Percentiles rank a stretch among this genome's conserved stretches.
Conservation (phyloP, 2,329 filamentous ascomycete genomes). For the Exophiala calicioides region DNA sequence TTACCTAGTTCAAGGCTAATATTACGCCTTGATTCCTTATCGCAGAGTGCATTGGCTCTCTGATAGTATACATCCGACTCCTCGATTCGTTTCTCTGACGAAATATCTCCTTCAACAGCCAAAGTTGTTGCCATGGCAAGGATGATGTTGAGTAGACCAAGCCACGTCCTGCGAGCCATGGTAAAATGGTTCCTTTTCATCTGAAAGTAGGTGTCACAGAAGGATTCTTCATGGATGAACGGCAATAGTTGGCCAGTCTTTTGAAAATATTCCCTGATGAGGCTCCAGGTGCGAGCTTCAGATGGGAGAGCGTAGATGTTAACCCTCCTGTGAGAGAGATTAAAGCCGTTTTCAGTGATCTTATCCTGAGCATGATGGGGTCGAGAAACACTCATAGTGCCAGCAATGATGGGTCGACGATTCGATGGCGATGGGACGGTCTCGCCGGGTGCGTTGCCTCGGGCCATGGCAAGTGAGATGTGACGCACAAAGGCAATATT, state of each 20-base stretch:
- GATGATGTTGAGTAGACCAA: slow-evolving; percentile 53
- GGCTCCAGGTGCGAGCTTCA: slow-evolving; percentile 19
- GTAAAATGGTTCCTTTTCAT: slow-evolving; percentile 36
- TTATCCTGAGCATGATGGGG: neutral
- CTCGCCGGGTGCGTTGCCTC: slow-evolving; percentile 3
- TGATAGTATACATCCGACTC: slow-evolving; percentile 50
- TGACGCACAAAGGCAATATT: slow-evolving; percentile 45
- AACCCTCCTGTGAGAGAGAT: slow-evolving; percentile 10
- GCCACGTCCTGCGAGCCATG: slow-evolving; percentile 50
- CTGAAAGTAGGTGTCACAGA: slow-evolving; percentile 39
- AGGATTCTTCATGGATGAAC: slow-evolving; percentile 41
- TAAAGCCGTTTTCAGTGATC: neutral
- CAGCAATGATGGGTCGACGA: neutral
- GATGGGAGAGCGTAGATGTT: slow-evolving; percentile 38
- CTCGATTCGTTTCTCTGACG: slow-evolving; percentile 39
- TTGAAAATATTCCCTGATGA: slow-evolving; percentile 16
- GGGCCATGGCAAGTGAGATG: slow-evolving; percentile 37
- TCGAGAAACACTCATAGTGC: slow-evolving; percentile 2
- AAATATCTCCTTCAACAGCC: slow-evolving; percentile 34
- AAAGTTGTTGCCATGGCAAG: slow-evolving; percentile 51
- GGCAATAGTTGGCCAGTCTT: slow-evolving; percentile 43
- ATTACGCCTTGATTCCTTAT: slow-evolving; percentile 43
- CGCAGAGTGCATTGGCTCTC: slow-evolving; percentile 47
- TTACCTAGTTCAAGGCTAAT: slow-evolving; percentile 49
- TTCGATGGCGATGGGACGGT: neutral